Evolutionary conservation across 2,329 filamentous ascomycete genomes (phyloP), one percentile per base, ranked within the genome.

Genomic region (Didymella arachidicola): DNA sequence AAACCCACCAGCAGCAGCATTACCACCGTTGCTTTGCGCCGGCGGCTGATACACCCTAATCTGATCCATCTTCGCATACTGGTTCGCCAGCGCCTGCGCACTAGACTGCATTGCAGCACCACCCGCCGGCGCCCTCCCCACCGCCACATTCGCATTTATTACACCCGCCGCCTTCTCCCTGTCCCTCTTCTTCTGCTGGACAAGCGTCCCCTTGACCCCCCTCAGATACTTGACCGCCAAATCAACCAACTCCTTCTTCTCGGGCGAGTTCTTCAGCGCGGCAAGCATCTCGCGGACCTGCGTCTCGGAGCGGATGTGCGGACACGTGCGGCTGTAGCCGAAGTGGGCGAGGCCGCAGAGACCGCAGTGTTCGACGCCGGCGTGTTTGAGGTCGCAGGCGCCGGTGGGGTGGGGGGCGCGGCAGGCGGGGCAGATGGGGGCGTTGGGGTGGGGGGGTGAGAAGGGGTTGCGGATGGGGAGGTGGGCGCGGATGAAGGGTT

Each of bases 271-370:
- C 66, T 86, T 86, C 22, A 92, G 73, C 0, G 84, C 83, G 54
- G 86, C 82, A 16, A 92, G 77, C 81, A 92, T 89, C 19, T 83
- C 78, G 53, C 83, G 81, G 16, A 92, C 80, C 68, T 91, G 84
- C 3, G 82, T 83, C 61, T 90, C 85, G 3, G 86, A 86, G 53
- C 79, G 80, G 50, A 91, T 80, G 69, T 88, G 85, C 14, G 87
- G 85, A 68, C 89, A 91, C 8, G 81, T 82, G 30, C 84, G 80
- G 1, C 77, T 74, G 52, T 80, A 71, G 2, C 86, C 87, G 22
- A 86, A 80, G 16, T 87, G 87, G 61, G 89, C 90, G 7, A 90
- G 80, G 1, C 75, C 75, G 70, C 89, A 91, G 58, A 90, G 80
- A 7, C 83, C 83, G 72, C 89, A 91, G 64, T 83, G 76, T 66